These are phyloP conservation scores for Pseudogymnoascus sp. DNA, from an alignment of 2,329 filamentous ascomycete genomes.

Conservation along the genomic window DNA sequence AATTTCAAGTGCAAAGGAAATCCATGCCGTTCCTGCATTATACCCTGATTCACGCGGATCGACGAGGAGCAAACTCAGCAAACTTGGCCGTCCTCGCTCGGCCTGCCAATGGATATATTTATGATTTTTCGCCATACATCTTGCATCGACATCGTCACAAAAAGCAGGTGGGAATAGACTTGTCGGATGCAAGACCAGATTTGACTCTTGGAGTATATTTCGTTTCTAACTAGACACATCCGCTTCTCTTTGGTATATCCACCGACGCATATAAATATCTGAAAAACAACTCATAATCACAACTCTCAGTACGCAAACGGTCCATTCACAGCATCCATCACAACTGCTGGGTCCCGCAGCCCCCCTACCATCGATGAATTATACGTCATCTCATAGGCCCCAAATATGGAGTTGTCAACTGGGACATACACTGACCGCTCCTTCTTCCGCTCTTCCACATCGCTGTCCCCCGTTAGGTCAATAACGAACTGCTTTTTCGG, in stretches of 20 bases:
- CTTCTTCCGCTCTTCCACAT: neutral
- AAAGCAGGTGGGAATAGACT: neutral
- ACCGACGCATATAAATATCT: neutral
- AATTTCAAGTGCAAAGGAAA: neutral
- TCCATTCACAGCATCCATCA: neutral
- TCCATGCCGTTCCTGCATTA: neutral
- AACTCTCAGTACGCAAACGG: neutral
- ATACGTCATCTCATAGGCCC: conserved; percentile 16
- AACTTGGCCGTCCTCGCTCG: neutral
- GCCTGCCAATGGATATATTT: neutral
- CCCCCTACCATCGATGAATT: neutral
- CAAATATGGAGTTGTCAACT: conserved; percentile 17
- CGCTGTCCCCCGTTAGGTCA: neutral
- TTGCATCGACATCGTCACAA: neutral
- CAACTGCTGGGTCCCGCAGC: neutral
- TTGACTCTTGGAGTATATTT: neutral
- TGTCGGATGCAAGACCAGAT: neutral
- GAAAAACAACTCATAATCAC: neutral
- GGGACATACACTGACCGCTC: conserved; percentile 12
- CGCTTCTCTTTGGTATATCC: neutral
- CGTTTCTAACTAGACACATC: neutral
- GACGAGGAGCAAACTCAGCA: neutral
- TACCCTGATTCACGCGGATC: neutral
- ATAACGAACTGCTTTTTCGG: neutral
- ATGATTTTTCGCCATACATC: neutral